Evolutionary conservation across 257 asterid species (phyloP).

Genomic region (Plantago ovata): DNA sequence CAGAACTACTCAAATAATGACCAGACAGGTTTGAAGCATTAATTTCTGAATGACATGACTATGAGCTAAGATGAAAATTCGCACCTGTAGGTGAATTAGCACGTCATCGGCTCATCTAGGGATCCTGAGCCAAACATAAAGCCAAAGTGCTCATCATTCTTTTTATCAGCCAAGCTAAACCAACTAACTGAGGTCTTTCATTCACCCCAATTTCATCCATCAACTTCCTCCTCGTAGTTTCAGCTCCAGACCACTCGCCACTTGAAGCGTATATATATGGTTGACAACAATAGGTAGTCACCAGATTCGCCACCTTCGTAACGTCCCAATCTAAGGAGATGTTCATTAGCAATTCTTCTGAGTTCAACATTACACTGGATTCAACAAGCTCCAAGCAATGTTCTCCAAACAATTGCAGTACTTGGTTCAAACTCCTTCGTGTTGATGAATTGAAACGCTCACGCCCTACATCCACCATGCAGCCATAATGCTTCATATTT

Average conservation of each 20-base stretch:
- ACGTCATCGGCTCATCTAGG: too few relatives aligned
- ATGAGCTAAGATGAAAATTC: not conserved
- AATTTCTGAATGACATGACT: too few relatives aligned
- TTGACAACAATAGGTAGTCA: constrained; percentile 61
- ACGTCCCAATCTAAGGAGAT: constrained; percentile 39
- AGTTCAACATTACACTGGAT: constrained; percentile 61
- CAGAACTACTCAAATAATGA: too few relatives aligned
- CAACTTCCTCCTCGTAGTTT: constrained; percentile 49
- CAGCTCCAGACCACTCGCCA: constrained; percentile 62
- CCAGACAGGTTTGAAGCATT: too few relatives aligned
- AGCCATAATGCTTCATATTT: constrained; percentile 58
- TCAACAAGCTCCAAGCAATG: constrained; percentile 65
- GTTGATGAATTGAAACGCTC: constrained; percentile 56
- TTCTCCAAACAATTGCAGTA: constrained; percentile 73
- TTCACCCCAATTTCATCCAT: constrained; percentile 63
- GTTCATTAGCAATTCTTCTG: constrained; percentile 54
- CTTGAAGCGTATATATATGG: constrained; percentile 59
- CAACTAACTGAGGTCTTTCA: constrained; percentile 61
- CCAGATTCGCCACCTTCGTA: constrained; percentile 65
- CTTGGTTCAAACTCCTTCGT: constrained; percentile 58
- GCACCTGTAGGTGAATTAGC: constrained; percentile 21
- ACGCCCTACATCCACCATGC: constrained; percentile 78
- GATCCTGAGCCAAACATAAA: constrained; percentile 29
- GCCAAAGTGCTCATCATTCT: constrained; percentile 21
- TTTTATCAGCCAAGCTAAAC: constrained; percentile 40